Conservation (phyloP, 495 filamentous ascomycete genomes). For the Articulospora tetracladia region DNA sequence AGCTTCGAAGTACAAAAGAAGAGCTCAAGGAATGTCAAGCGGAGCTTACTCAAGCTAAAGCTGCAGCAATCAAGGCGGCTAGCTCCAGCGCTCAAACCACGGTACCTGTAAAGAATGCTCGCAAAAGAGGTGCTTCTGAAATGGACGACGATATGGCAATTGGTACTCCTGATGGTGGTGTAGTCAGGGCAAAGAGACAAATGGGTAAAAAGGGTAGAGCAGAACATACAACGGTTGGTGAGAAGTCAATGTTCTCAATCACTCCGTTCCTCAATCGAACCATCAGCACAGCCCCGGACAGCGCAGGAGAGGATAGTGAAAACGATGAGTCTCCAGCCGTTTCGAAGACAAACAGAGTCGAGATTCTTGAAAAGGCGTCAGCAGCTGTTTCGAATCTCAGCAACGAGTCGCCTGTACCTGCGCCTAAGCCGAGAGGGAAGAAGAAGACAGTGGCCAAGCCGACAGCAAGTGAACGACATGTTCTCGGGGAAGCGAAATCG, state of each 20-base stretch:
- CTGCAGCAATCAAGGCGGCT: slow-evolving; percentile 1
- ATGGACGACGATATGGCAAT: slow-evolving; percentile 46
- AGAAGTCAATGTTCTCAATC: slow-evolving; percentile 89
- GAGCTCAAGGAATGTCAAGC: slow-evolving; percentile 58
- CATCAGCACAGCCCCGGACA: slow-evolving; percentile 47
- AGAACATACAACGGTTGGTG: slow-evolving; percentile 58
- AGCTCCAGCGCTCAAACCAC: slow-evolving; percentile 8
- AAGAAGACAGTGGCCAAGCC: slow-evolving; percentile 3
- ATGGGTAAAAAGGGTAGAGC: slow-evolving; percentile 42
- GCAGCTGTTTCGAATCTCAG: not conserved
- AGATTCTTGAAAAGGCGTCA: not conserved
- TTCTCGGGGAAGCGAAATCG: slow-evolving; percentile 13
- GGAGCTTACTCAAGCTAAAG: slow-evolving; percentile 37
- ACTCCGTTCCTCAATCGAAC: slow-evolving; percentile 88
- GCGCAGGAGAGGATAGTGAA: slow-evolving; percentile 21
- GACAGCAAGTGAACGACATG: not conserved
- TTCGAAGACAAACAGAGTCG: not conserved
- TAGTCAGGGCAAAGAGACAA: slow-evolving; percentile 29
- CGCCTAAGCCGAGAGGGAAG: slow-evolving; percentile 2
- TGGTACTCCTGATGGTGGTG: slow-evolving; percentile 63
- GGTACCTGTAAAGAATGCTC: slow-evolving; percentile 31
- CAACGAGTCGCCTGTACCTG: slow-evolving; percentile 4
- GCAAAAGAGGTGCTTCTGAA: slow-evolving; percentile 44
- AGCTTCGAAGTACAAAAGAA: slow-evolving; percentile 62
- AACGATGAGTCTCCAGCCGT: not conserved